Conservation (phyloP, 768 basidiomycete genomes). For the Kwoniella newhampshirensis region DNA sequence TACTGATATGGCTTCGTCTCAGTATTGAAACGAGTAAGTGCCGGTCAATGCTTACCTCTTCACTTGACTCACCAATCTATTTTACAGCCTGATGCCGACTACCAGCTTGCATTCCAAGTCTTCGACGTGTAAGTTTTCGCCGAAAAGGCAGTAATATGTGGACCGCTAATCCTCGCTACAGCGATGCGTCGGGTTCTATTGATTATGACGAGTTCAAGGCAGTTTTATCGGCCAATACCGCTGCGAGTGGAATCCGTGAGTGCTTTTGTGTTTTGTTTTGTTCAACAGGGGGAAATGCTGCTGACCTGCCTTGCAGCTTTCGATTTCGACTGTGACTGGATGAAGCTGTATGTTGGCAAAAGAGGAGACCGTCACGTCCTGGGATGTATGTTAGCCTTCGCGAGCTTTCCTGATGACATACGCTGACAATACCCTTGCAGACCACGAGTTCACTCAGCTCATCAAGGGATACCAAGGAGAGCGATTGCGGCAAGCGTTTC, state of each 20-base stretch:
- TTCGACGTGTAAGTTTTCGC: constrained; percentile 81
- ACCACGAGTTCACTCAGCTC: constrained; percentile 95
- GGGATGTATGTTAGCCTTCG: constrained; percentile 66
- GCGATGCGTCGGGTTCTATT: constrained; percentile 88
- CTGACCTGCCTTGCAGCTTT: constrained; percentile 59
- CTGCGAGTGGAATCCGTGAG: constrained; percentile 61
- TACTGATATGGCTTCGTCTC: constrained; percentile 2
- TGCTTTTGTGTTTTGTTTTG: not conserved
- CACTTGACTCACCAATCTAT: too few relatives aligned
- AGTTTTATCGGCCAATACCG: constrained; percentile 76
- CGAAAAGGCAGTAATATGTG: too few relatives aligned
- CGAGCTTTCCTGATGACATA: not conserved
- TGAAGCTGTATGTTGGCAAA: constrained; percentile 92
- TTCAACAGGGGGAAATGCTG: not conserved
- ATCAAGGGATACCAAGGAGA: constrained; percentile 99
- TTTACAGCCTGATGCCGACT: constrained; percentile 92
- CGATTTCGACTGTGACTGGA: constrained; percentile 95
- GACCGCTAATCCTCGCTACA: constrained; percentile 53
- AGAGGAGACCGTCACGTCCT: constrained; percentile 85
- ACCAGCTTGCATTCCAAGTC: constrained; percentile 93
- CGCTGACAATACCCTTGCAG: constrained; percentile 53
- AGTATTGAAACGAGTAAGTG: constrained; percentile 46
- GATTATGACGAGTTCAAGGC: constrained; percentile 92
- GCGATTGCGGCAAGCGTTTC: constrained; percentile 92
- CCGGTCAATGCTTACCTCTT: too few relatives aligned